Evolutionary conservation across 2,329 filamentous ascomycete genomes (phyloP).

Genomic region (Ambrosiella beaveri): DNA sequence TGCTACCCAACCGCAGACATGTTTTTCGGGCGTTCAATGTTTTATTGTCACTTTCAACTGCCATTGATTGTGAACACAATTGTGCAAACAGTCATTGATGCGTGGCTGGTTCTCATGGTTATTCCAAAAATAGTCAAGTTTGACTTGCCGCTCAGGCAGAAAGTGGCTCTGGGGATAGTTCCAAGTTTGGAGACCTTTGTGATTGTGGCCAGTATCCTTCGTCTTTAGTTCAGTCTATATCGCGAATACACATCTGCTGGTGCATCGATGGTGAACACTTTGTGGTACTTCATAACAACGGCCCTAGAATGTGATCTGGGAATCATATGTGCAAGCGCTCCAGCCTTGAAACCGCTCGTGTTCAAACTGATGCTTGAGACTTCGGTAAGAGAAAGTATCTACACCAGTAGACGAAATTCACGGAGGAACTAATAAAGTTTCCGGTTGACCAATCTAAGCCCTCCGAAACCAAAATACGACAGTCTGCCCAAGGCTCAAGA

Average conservation of each 20-base stretch:
- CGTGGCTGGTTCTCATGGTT: conserved; percentile 27
- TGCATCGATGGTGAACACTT: conserved; percentile 15
- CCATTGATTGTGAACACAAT: conserved; percentile 27
- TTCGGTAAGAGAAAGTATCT: conserved; percentile 1
- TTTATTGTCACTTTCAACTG: conserved; percentile 14
- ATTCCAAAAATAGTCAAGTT: conserved; percentile 22
- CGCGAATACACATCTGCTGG: conserved; percentile 16
- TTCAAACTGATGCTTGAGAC: conserved; percentile 16
- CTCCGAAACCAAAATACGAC: not conserved
- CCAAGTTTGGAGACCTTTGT: conserved; percentile 28
- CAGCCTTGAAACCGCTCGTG: conserved; percentile 19
- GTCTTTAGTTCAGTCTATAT: conserved; percentile 18
- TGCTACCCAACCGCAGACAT: not conserved
- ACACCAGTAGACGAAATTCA: not conserved
- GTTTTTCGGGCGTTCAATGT: not conserved
- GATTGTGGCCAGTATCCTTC: conserved; percentile 5
- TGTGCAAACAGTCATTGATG: conserved; percentile 30
- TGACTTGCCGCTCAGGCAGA: conserved; percentile 21
- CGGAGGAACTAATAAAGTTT: not conserved
- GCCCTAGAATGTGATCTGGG: conserved; percentile 22
- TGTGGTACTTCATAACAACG: conserved; percentile 23
- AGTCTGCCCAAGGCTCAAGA: not conserved
- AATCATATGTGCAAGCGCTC: conserved; percentile 21
- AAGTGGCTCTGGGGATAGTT: conserved; percentile 26
- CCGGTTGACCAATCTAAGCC: not conserved